A percentile compares a stretch with the other conserved stretches of the same genome.
Conservation (phyloP, 163 green algal genomes). For the Scenedesmus sp. region DNA sequence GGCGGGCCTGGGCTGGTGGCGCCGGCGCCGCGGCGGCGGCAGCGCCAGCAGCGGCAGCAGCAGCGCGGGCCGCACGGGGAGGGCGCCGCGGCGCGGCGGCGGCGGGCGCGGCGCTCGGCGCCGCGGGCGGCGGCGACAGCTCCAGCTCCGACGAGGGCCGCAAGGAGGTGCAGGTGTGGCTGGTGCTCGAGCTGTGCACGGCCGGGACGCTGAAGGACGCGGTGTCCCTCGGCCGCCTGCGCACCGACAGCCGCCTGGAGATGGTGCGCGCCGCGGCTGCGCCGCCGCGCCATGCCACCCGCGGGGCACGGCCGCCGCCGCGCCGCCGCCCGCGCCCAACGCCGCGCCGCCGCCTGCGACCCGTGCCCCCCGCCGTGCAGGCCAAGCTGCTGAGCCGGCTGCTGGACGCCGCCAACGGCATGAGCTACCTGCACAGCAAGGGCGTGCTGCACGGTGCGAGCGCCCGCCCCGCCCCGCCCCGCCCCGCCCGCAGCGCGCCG, state of each 20-base stretch:
- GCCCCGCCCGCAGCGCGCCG: too few species aligned
- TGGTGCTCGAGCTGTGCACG: conserved; percentile 36
- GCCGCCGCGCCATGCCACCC: too few species aligned
- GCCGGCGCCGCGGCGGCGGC: background rate
- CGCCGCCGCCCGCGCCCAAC: too few species aligned
- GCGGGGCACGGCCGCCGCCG: too few species aligned
- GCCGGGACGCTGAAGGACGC: conserved; percentile 34
- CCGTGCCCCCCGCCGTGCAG: too few species aligned
- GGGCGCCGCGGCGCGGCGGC: too few species aligned
- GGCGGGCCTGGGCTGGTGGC: conserved; percentile 4
- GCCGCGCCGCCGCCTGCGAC: too few species aligned
- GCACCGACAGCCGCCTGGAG: background rate
- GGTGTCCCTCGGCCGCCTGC: background rate
- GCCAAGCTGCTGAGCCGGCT: conserved; percentile 24
- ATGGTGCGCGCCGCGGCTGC: conserved; percentile 13
- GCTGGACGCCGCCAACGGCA: conserved; percentile 32
- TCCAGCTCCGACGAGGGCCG: too few species aligned
- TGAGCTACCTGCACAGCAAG: conserved; percentile 38
- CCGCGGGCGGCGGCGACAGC: too few species aligned
- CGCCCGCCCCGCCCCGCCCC: too few species aligned
- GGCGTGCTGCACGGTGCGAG: conserved; percentile 39
- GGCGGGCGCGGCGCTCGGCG: too few species aligned
- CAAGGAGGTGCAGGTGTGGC: conserved; percentile 28
- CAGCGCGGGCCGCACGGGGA: background rate
- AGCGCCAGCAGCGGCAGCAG: background rate